A percentile compares a stretch with the other conserved stretches of the same genome.
Conservation (phyloP, 768 basidiomycete genomes). For the Termitomyces sp. region DNA sequence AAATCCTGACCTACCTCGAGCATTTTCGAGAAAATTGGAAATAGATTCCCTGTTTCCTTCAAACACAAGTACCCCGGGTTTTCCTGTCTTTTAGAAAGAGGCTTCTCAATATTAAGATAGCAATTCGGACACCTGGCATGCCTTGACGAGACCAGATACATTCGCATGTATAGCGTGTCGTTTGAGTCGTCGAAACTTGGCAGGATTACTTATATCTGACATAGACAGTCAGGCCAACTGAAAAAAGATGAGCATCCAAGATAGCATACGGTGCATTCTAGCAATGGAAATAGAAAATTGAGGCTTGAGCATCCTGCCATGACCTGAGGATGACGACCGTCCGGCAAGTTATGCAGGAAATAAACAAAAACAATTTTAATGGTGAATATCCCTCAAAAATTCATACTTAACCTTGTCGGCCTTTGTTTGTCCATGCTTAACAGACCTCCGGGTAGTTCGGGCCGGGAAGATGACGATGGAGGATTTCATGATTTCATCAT, state of each 20-base stretch:
- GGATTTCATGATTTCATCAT: background rate
- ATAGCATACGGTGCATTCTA: slow-evolving; percentile 36
- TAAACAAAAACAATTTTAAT: too few species aligned
- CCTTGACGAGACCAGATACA: slow-evolving; percentile 39
- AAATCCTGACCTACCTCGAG: slow-evolving; percentile 22
- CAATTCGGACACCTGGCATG: background rate
- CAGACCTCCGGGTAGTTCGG: background rate
- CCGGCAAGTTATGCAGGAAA: background rate
- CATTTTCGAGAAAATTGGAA: slow-evolving; percentile 31
- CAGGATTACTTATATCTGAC: slow-evolving; percentile 32
- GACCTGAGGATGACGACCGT: background rate
- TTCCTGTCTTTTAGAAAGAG: slow-evolving; percentile 26
- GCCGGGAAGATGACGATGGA: background rate
- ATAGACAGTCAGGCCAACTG: background rate
- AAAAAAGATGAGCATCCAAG: background rate
- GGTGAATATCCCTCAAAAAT: too few species aligned
- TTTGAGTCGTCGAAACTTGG: slow-evolving; percentile 37
- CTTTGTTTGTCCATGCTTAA: too few species aligned
- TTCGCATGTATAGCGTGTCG: slow-evolving; percentile 28
- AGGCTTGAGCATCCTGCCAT: slow-evolving; percentile 9
- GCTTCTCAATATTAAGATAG: too few species aligned
- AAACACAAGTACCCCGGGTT: slow-evolving; percentile 38
- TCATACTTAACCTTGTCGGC: background rate
- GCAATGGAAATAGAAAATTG: slow-evolving; percentile 29
- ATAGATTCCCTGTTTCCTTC: slow-evolving; percentile 30